Evolutionary conservation across 139 green algal genomes (phyloP), one percentile per base, ranked within the genome.

Genomic region (Closterium sp.): DNA sequence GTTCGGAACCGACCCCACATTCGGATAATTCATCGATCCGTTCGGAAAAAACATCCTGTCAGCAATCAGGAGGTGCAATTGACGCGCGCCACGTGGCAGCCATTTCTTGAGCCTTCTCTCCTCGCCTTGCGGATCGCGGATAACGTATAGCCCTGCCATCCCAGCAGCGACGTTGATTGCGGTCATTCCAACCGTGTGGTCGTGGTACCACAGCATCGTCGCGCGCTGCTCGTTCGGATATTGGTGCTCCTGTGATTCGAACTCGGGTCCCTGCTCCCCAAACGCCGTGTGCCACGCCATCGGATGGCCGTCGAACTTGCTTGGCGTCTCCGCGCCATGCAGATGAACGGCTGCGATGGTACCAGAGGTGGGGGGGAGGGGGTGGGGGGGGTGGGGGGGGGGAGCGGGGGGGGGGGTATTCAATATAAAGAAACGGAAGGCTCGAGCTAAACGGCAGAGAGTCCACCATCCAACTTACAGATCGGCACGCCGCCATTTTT

Each of bases 101-200:
- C 66, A 30, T 16, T 28, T 69, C 43, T 69, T 69, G 1, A 91
- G 66, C 6, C 32, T 28, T 19, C 19, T 33, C 66, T 91, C 89
- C 66, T 85, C 31, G 34, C 55, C 55, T 31, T 84, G 33, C 1
- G 89, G 89, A 69, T 91, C 89, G 38, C 83, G 30, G 9, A 92
- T 32, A 55, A 92, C 10, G 89, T 92, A 92, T 25, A 89, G 21
- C 23, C 89, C 89, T 33, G 89, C 84, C 23, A 92, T 31, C 7
- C 89, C 89, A 1, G 89, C 19, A 0, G 34, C 87, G 0, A 87
- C 85, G 84, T 89, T 93, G 84, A 85, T 34, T 0, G 85, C 33
- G 23, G 90, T 93, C 33, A 93, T 85, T 31, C 90, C 90, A 30
- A 93, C n/a, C 9, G 84, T 36, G 87, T 93, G 90, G 84, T 93